Evolutionary conservation across 305 asterid genomes (phyloP).

Genomic region (Galium porrigens): DNA sequence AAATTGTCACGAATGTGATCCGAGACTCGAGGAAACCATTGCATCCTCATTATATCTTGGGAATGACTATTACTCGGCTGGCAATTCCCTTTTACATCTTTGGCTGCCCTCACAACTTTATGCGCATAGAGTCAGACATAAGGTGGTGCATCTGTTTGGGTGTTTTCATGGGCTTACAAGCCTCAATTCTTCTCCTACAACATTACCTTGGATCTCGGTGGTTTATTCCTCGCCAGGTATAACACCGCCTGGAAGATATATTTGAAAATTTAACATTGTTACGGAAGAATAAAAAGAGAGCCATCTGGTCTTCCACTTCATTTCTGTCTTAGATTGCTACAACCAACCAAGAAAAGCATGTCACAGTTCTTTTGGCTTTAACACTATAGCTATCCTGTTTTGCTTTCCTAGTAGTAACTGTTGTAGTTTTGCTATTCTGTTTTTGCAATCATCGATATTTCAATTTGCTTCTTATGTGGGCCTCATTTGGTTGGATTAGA

Average conservation of each 20-base stretch:
- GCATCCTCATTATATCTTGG: slow-evolving; percentile 85
- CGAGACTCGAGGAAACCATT: slow-evolving; percentile 88
- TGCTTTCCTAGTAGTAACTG: not conserved
- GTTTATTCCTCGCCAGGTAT: slow-evolving; percentile 91
- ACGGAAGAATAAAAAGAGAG: not conserved
- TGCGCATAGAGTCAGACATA: slow-evolving; percentile 69
- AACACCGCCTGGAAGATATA: slow-evolving; percentile 8
- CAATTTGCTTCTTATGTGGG: slow-evolving; percentile 9
- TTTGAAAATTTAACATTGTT: not conserved
- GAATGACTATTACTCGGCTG: slow-evolving; percentile 72
- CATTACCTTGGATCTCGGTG: slow-evolving; percentile 93
- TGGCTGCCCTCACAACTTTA: slow-evolving; percentile 89
- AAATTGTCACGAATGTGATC: slow-evolving; percentile 56
- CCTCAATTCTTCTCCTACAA: slow-evolving; percentile 64
- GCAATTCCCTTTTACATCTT: slow-evolving; percentile 75
- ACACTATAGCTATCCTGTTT: not conserved
- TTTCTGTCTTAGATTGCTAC: not conserved
- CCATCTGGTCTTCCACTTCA: not conserved
- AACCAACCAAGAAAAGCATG: not conserved
- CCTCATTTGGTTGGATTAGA: slow-evolving; percentile 30
- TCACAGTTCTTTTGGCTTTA: not conserved
- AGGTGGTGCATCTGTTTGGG: slow-evolving; percentile 68
- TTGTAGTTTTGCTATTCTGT: not conserved
- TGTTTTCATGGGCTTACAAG: slow-evolving; percentile 65
- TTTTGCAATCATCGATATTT: not conserved